Conservation (phyloP, 768 basidiomycete species). For the Heimioporus sp. region DNA sequence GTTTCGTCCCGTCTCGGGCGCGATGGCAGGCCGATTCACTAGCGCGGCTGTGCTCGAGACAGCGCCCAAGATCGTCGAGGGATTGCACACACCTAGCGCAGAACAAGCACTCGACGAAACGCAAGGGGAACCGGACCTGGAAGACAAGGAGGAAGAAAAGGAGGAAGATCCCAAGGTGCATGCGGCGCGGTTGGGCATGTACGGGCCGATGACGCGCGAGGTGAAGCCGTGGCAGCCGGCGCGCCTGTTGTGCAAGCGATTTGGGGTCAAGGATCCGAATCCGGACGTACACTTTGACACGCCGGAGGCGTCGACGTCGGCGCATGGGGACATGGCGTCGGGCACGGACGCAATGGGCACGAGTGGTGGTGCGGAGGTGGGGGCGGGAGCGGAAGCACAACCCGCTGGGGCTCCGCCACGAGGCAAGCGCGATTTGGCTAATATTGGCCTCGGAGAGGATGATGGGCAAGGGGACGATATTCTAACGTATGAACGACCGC, state of each 20-base stretch:
- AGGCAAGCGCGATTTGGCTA: conserved; percentile 62
- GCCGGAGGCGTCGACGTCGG: conserved; percentile 23
- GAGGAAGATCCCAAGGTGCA: conserved; percentile 74
- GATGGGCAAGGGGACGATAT: conserved; percentile 86
- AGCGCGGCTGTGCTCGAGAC: conserved; percentile 71
- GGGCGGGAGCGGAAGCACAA: background rate
- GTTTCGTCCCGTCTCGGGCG: conserved; percentile 88
- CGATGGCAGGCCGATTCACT: conserved; percentile 95
- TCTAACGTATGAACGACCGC: conserved; percentile 82
- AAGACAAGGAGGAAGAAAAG: conserved; percentile 39
- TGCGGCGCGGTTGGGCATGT: conserved; percentile 88
- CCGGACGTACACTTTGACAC: conserved; percentile 45
- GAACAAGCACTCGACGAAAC: conserved; percentile 37
- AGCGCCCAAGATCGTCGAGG: conserved; percentile 61
- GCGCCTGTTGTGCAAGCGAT: conserved; percentile 87
- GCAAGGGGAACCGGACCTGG: conserved; percentile 41
- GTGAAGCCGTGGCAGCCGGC: conserved; percentile 74
- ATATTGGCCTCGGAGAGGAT: conserved; percentile 91
- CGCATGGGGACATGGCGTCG: conserved; percentile 12
- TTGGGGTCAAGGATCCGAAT: conserved; percentile 87
- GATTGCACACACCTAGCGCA: conserved; percentile 58
- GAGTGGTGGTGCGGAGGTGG: background rate
- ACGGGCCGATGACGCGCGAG: conserved; percentile 82
- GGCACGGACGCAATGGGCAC: background rate
- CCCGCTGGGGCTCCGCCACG: background rate